Base-by-base conservation (phyloP, 2,329 filamentous ascomycete species). In the Xylariaceae sp. region DNA sequence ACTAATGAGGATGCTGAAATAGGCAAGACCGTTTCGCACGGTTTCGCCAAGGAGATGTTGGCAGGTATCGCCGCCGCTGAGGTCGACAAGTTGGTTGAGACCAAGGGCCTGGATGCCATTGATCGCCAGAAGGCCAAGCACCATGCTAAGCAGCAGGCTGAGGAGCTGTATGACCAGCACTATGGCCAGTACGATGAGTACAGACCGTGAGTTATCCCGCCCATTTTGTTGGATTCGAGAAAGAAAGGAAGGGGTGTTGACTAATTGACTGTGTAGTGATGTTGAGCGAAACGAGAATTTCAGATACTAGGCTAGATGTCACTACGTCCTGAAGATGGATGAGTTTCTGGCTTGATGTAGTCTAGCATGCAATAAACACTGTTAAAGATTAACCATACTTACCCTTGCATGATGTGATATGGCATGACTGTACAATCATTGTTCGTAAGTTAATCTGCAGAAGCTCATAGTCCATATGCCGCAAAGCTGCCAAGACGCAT, bases 21-120 rank as follows among this genome's bases (percentile, higher is more conserved):
- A 86, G 83, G 85, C 71, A 83, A 90, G 75, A 66, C 78, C 6
- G 83, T 91, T 60, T 79, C 76, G 56, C 88, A 92, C 73, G 72
- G 72, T 39, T 86, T 89, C 62, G 89, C 89, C 66, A 92, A 92
- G 75, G 88, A 91, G 72, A 67, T 87, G 40, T 70, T 92, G 31
- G 86, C 80, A 14, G 87, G 83, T 51, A 74, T 91, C 48, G 87
- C 85, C 27, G 87, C 81, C 42, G 86, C 80, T 54, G 86, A 90
- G 71, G 78, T 89, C 62, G 87, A 92, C 75, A 86, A 84, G 71
- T 77, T 91, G 31, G 77, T 80, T 60, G 88, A 87, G 75, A 83
- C 80, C 59, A 85, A 85, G 75, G 83, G 83, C n/a, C 67, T 82
- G 56, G 77, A 85, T 66, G 75, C 72, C 52, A 59, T 78, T 52